Evolutionary conservation across 2,329 filamentous ascomycete species (phyloP).

Genomic region (Verticillium tricorpus): DNA sequence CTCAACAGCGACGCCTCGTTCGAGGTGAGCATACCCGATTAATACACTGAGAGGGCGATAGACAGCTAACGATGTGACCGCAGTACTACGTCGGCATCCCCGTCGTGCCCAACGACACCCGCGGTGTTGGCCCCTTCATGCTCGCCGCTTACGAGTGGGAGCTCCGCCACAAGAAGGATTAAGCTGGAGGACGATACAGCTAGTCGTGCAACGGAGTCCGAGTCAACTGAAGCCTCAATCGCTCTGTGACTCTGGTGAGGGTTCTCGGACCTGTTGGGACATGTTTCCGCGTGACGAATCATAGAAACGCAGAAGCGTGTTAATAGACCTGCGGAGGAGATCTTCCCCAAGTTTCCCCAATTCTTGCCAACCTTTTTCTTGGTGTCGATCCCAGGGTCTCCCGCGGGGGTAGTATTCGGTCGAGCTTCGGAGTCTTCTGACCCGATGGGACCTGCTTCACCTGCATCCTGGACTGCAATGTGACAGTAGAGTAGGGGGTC

Average conservation of each 20-base stretch:
- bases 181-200: background rate
- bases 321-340: background rate
- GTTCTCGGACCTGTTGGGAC: background rate
- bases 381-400: background rate
- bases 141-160: conserved; percentile 12
- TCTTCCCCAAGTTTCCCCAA: background rate
- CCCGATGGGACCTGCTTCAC: background rate
- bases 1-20: conserved; percentile 44
- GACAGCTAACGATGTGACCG: background rate
- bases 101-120: conserved; percentile 8
- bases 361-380: background rate
- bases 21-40: conserved; percentile 29
- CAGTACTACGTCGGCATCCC: conserved; percentile 8
- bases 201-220: background rate
- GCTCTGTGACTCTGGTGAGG: background rate
- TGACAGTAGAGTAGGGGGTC: background rate
- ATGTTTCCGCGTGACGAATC: background rate
- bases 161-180: conserved; percentile 6
- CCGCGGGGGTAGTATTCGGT: background rate
- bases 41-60: background rate
- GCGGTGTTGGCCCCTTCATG: conserved; percentile 9
- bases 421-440: background rate
- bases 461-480: no score
- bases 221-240: background rate
- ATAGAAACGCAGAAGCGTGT: background rate